Percentiles rank a stretch among this genome's conserved stretches.
phyloP scores from a whole-genome alignment of 2,329 filamentous ascomycete species.

The Xylaria polymorpha region DNA sequence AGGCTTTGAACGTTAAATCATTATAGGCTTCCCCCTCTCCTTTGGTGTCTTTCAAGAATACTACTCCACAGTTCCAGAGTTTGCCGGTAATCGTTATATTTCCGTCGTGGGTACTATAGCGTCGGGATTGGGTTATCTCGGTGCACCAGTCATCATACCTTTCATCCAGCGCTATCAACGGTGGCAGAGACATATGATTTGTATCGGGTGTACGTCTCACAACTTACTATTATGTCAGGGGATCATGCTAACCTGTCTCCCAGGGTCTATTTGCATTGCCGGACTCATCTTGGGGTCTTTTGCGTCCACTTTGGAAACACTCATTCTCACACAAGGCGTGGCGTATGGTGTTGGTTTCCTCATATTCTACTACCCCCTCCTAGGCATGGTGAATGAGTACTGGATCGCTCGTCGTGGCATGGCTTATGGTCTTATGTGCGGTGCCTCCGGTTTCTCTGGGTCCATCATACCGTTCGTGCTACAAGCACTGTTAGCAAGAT shows the following conservation, averaged over 20 bases:
- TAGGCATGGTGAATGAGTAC: conserved; percentile 56
- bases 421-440: conserved; percentile 52
- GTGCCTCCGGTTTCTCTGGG: conserved; percentile 48
- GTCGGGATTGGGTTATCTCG: conserved; percentile 50
- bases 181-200: conserved; percentile 53
- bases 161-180: conserved; percentile 51
- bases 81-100: conserved; percentile 44
- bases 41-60: conserved; percentile 51
- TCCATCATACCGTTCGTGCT: conserved; percentile 54
- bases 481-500: conserved; percentile 52
- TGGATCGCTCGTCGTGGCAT: conserved; percentile 54
- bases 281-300: conserved; percentile 53
- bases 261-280: conserved; percentile 53
- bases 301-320: conserved; percentile 47
- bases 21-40: conserved; percentile 47
- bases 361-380: conserved; percentile 53
- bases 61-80: conserved; percentile 47
- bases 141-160: conserved; percentile 50
- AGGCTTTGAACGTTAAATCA: neutral
- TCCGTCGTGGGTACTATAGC: conserved; percentile 48
- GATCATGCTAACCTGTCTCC: conserved; percentile 3
- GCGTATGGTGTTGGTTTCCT: conserved; percentile 55
- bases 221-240: neutral
- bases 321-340: conserved; percentile 56
- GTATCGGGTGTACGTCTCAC: conserved; percentile 49